Base-by-base conservation (phyloP, 176 grass and related monocot species). In the Raddia guianensis region DNA sequence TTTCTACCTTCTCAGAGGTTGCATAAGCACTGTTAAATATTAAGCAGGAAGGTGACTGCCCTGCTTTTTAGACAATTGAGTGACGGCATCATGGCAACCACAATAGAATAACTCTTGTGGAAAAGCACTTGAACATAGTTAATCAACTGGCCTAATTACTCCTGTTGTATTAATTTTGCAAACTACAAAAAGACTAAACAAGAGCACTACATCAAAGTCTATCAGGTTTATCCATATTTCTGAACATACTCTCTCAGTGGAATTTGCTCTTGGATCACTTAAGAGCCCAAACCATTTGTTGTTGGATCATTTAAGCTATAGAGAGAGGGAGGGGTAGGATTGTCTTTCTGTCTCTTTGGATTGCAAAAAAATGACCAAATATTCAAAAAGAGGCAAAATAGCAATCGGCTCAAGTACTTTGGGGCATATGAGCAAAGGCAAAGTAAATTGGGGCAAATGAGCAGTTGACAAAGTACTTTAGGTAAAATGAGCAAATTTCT, bases 61-160 rank as follows among this genome's bases (percentile, higher is more conserved):
- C 2, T 74, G 35, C 11, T 43, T 74, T 57, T 8, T 12, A 55
- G 37, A 84, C 14, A n/a, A 61, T 21, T 42, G 3, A 77, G 27
- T 27, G 27, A 27, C 35, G 11, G 13, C 8, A 70, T 42, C 11
- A 68, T 46, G 14, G 33, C 10, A 83, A 48, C 62, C 49, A 19
- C n/a, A 67, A 67, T 49, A 79, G 18, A 37, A 73, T 53, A 13
- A 80, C 19, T 68, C 53, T 8, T 44, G 4, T 53, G 63, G 55
- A 53, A 27, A 67, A 76, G 14, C 9, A 6, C 42, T 13, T 10
- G 74, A 74, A 40, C 71, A 66, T 46, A 12, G 45, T 40, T 19
- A 12, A 49, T 57, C 44, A 20, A 8, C 43, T 15, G 12, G 42
- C 21, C 35, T 3, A 64, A 20, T 45, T 48, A 80, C 66, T 15